These are phyloP conservation scores for Lasiodiplodia gonubiensis DNA, from an alignment of 2,329 filamentous ascomycete species.

Conservation along the genomic window DNA sequence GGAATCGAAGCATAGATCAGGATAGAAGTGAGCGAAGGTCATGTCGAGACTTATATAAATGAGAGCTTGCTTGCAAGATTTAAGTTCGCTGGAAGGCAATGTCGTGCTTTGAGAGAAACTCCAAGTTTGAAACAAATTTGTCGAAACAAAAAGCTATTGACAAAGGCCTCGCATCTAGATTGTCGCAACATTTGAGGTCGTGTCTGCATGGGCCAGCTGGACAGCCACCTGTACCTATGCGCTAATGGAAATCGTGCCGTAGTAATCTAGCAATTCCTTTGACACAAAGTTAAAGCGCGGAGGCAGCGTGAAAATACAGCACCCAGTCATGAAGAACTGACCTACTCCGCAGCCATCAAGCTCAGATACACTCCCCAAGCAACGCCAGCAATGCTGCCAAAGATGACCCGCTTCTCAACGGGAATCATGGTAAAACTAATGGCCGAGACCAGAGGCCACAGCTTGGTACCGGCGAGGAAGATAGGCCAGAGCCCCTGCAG, in stretches of 20 bases:
- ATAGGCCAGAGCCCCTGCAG: constrained; percentile 63
- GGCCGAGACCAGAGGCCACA: constrained; percentile 74
- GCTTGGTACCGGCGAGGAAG: constrained; percentile 67
- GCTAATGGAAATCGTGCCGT: neutral
- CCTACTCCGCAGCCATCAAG: constrained; percentile 18
- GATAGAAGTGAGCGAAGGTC: neutral
- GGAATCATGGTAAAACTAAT: constrained; percentile 74
- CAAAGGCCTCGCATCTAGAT: neutral
- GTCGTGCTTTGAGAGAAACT: neutral
- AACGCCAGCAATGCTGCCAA: constrained; percentile 74
- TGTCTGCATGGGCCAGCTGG: neutral
- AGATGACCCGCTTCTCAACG: constrained; percentile 71
- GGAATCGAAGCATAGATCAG: too few relatives aligned
- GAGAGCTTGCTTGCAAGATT: neutral
- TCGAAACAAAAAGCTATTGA: neutral
- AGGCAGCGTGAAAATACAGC: neutral
- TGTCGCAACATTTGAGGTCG: neutral
- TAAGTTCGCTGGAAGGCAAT: neutral
- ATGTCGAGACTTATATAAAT: neutral
- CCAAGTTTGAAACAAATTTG: neutral
- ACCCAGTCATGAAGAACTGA: neutral
- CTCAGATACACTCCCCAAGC: constrained; percentile 74
- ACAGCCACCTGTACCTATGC: neutral
- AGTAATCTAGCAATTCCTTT: neutral
- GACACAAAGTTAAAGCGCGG: neutral